Conservation (phyloP, 2,329 filamentous ascomycete species). For the Cladosporium sp. region DNA sequence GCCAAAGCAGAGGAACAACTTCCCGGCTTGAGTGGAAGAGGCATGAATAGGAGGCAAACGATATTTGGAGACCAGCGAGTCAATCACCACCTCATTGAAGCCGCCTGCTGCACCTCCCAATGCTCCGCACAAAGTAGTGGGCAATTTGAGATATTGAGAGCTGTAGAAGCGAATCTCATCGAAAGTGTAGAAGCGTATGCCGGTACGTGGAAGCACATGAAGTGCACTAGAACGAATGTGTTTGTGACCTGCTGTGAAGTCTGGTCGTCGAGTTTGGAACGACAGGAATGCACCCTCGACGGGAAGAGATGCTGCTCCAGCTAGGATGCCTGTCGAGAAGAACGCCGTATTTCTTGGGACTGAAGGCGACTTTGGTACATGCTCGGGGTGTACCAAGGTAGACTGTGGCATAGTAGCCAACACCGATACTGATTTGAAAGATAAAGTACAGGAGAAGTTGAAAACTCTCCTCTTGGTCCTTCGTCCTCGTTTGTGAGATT, state of each 20-base stretch:
- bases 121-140: slow-evolving; percentile 12
- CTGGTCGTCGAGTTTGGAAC: background rate
- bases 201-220: slow-evolving; percentile 10
- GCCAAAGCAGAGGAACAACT: slow-evolving; percentile 16
- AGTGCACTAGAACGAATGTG: background rate
- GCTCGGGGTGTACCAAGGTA: too few relatives aligned
- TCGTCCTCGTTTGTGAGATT: too few relatives aligned
- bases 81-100: slow-evolving; percentile 12
- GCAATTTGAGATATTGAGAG: background rate
- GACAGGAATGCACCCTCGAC: slow-evolving; percentile 6
- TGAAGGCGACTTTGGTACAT: slow-evolving; percentile 2
- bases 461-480: too few relatives aligned
- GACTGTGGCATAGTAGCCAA: too few relatives aligned
- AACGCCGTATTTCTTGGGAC: slow-evolving; percentile 12
- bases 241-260: background rate
- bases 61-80: slow-evolving; percentile 11
- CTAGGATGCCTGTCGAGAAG: slow-evolving; percentile 14
- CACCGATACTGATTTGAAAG: too few relatives aligned
- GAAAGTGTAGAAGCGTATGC: slow-evolving; percentile 15
- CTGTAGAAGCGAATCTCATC: slow-evolving; percentile 9
- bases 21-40: slow-evolving; percentile 7
- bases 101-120: slow-evolving; percentile 16
- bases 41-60: slow-evolving; percentile 3
- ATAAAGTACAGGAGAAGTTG: too few relatives aligned
- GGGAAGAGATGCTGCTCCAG: slow-evolving; percentile 13